Conservation (phyloP, 352 stramenopile species). For the Phytophthora cryptogea region DNA sequence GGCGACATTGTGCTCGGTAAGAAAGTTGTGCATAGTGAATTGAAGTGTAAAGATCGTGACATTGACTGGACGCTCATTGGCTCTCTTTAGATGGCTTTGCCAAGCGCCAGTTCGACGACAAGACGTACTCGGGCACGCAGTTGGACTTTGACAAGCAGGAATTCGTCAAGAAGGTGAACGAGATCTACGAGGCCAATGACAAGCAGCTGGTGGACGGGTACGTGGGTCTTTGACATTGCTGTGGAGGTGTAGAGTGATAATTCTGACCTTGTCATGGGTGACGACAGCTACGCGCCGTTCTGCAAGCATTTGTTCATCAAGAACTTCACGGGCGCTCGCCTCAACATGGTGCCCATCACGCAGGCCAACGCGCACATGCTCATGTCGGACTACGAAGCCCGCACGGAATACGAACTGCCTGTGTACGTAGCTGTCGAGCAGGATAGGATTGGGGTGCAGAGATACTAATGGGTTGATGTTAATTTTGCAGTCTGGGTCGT, state of each 20-base stretch:
- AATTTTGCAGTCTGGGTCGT: conserved; percentile 56
- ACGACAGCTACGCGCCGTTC: conserved; percentile 95
- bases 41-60: neutral
- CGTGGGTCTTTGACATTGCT: neutral
- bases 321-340: conserved; percentile 92
- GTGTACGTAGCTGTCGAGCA: conserved; percentile 59
- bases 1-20: conserved; percentile 63
- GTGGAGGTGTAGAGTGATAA: neutral
- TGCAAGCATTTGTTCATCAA: conserved; percentile 99
- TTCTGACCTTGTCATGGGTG: conserved; percentile 4
- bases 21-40: conserved; percentile 2
- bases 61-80: conserved; percentile 3
- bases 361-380: conserved; percentile 93
- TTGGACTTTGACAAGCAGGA: conserved; percentile 72
- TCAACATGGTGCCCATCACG: conserved; percentile 93
- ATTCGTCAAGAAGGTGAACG: conserved; percentile 85
- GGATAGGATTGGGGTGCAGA: neutral
- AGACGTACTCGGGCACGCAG: conserved; percentile 73
- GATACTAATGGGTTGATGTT: conserved; percentile 9
- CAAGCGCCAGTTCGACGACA: conserved; percentile 86
- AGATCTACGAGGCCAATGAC: conserved; percentile 68
- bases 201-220: conserved; percentile 78
- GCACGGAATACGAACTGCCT: conserved; percentile 94
- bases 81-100: conserved; percentile 67
- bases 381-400: conserved; percentile 93